Evolutionary conservation across 352 stramenopile genomes (phyloP), one percentile per base, ranked within the genome.

Genomic region (Pythium rhizo-oryzae): DNA sequence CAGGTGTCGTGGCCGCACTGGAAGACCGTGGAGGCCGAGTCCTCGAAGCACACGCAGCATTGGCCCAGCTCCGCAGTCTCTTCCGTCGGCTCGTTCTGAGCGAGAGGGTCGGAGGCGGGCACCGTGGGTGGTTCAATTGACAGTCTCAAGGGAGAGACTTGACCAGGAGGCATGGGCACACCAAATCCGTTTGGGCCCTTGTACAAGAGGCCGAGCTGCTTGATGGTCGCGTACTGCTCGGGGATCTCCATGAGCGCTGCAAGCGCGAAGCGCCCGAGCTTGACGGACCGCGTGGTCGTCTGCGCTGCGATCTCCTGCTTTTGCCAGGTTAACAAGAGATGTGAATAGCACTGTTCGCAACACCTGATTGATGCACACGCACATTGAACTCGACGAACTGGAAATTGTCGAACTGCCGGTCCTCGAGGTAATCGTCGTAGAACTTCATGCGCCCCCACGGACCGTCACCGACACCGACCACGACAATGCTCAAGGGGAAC

Each of bases 1-100:
- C 88, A 96, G 25, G 86, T 93, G 58, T 96, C 83, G 62, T 96
- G 88, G n/a, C 85, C 88, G 58, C 86, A 94, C 73, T 93, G 85
- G 73, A 93, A 94, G 37, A 94, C 86, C 41, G 74, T 86, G 69
- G 93, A 75, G 61, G 93, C 94, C 41, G 75, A 75, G 21, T 74
- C 76, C 52, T 94, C 87, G 53, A 92, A 79, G 52, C 87, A 96
- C 59, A 96, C 86, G 93, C 46, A 92, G 54, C 35, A 91, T 68
- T 25, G 18, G n/a, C n/a, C n/a, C n/a, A n/a, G n/a, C n/a, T n/a
- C n/a, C 12, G 1, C 35, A 41, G 11, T 21, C 41, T 47, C 41
- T 16, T 47, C 41, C 41, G 18, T 7, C 15, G 13, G 15, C 18
- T 47, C 9, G 41, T 47, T 47, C 41, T 19, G 5, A 2, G 18